Evolutionary conservation across 2,329 filamentous ascomycete species (phyloP).

Genomic region (Monilinia fructigena): DNA sequence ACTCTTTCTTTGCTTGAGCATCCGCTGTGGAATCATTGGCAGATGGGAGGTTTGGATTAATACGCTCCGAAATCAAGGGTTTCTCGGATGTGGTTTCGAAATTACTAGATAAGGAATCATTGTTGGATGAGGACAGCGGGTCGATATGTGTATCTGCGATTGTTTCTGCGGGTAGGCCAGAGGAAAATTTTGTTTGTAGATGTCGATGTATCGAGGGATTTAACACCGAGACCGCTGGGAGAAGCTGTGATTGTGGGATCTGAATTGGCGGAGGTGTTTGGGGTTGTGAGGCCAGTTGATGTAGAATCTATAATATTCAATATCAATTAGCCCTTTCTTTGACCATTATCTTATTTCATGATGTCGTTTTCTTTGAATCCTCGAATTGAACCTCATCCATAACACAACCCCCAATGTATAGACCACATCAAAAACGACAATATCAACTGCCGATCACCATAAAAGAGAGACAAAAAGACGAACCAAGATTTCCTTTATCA

Average conservation of each 20-base stretch:
- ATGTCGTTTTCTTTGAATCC: not conserved
- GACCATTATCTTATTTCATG: not conserved
- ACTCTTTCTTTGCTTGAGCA: not conserved
- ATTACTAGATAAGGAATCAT: not conserved
- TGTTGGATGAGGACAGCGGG: not conserved
- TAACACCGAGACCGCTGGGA: not conserved
- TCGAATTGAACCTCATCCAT: too few relatives aligned
- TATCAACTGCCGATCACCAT: too few relatives aligned
- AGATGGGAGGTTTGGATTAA: constrained; percentile 1
- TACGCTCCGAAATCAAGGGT: not conserved
- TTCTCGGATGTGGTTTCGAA: not conserved
- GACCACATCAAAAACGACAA: not conserved
- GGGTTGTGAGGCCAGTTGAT: not conserved
- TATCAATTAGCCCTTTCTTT: not conserved
- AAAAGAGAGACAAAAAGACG: not conserved
- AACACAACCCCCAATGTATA: too few relatives aligned
- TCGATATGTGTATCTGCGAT: not conserved
- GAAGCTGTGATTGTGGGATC: not conserved
- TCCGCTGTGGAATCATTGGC: not conserved
- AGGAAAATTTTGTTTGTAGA: not conserved
- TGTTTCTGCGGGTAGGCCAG: not conserved
- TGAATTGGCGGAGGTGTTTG: not conserved
- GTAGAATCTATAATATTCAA: not conserved
- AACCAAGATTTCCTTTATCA: constrained; percentile 67
- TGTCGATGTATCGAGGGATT: not conserved